These are phyloP conservation scores for Sistotremastrum suecicum DNA, from an alignment of 768 basidiomycete genomes.

Conservation along the genomic window DNA sequence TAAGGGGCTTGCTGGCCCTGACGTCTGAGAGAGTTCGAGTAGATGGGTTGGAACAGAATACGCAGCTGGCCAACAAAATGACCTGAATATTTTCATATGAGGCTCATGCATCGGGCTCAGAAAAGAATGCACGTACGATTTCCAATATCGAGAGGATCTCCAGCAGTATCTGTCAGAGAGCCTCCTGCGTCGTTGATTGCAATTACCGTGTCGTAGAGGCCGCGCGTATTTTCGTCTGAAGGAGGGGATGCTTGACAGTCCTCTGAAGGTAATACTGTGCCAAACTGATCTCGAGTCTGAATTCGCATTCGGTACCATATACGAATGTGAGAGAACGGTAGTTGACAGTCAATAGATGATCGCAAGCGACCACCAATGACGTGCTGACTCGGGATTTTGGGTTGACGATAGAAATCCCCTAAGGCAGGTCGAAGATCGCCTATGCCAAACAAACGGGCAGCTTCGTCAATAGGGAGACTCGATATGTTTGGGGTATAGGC, in stretches of 20 bases:
- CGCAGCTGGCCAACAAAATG: conserved; percentile 11
- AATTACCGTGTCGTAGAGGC: conserved; percentile 12
- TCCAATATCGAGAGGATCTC: background rate
- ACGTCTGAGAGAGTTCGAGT: background rate
- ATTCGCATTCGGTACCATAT: conserved; percentile 15
- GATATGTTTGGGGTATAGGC: conserved; percentile 9
- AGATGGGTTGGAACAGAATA: conserved; percentile 8
- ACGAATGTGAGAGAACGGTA: conserved; percentile 13
- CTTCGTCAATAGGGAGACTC: conserved; percentile 11
- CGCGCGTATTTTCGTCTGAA: conserved; percentile 9
- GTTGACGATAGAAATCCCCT: conserved; percentile 5
- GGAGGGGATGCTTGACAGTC: conserved; percentile 14
- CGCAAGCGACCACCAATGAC: conserved; percentile 4
- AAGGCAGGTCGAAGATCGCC: conserved; percentile 16
- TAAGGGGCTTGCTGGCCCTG: conserved; percentile 3
- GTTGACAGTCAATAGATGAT: background rate
- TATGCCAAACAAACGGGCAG: conserved; percentile 11
- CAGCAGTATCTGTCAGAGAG: background rate
- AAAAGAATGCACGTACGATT: background rate
- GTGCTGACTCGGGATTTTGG: too few species aligned
- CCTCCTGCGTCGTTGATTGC: conserved; percentile 1
- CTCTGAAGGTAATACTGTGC: conserved; percentile 8
- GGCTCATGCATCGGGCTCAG: too few species aligned
- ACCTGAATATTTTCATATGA: background rate
- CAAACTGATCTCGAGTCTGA: conserved; percentile 13